These are phyloP conservation scores for Exidia glandulosa DNA, from an alignment of 768 basidiomycete genomes.

Conservation along the genomic window DNA sequence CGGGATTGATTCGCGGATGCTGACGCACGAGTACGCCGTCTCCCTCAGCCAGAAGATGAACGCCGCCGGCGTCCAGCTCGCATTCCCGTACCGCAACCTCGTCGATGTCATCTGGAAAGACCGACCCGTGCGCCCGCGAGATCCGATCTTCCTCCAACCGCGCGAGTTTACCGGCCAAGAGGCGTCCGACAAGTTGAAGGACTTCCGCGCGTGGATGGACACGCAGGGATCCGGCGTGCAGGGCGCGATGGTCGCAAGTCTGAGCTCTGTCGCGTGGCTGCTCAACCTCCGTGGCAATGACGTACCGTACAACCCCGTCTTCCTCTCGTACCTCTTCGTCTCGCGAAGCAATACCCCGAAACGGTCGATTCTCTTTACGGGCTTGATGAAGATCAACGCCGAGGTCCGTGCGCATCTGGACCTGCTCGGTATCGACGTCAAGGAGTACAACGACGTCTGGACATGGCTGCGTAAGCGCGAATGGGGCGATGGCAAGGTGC, in stretches of 20 bases:
- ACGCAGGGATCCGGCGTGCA: slow-evolving; percentile 53
- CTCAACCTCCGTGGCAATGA: slow-evolving; percentile 86
- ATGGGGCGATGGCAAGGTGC: slow-evolving; percentile 71
- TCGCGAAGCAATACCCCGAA: slow-evolving; percentile 36
- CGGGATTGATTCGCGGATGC: slow-evolving; percentile 78
- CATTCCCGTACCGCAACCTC: slow-evolving; percentile 75
- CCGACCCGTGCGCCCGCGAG: slow-evolving; percentile 58
- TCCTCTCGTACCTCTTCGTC: slow-evolving; percentile 78
- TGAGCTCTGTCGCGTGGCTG: slow-evolving; percentile 67
- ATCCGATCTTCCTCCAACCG: slow-evolving; percentile 54
- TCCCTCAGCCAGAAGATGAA: slow-evolving; percentile 46
- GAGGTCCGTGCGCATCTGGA: slow-evolving; percentile 50
- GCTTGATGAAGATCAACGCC: slow-evolving; percentile 47
- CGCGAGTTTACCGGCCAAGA: slow-evolving; percentile 63
- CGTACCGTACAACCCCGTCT: slow-evolving; percentile 86
- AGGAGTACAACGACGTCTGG: slow-evolving; percentile 73
- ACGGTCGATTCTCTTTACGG: slow-evolving; percentile 58
- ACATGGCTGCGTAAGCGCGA: slow-evolving; percentile 59
- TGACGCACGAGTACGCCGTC: slow-evolving; percentile 61
- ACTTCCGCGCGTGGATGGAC: slow-evolving; percentile 60
- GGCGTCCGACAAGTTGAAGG: slow-evolving; percentile 56
- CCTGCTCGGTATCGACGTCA: slow-evolving; percentile 42
- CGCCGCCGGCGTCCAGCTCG: slow-evolving; percentile 48
- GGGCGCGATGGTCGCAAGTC: slow-evolving; percentile 31
- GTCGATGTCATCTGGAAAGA: slow-evolving; percentile 74